Evolutionary conservation across 495 filamentous ascomycete species (phyloP), one percentile per base, ranked within the genome.

Genomic region (Chaetomium fimeti): DNA sequence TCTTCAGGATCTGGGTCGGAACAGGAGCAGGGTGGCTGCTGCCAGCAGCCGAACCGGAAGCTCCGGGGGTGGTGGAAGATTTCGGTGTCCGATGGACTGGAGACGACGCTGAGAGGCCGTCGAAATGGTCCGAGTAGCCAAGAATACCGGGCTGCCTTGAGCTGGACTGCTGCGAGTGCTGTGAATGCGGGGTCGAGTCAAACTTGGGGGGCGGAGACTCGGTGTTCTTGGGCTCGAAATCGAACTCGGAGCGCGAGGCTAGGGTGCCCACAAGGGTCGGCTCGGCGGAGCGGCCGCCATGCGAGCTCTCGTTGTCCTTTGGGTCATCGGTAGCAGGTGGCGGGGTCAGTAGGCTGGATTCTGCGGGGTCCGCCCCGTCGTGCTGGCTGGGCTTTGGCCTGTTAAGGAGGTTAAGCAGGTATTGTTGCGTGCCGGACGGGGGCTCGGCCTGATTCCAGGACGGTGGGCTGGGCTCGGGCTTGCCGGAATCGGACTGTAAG

Each of bases 321-420:
- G 20, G 8, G 20, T 73, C 68, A 25, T 75, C 75, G 38, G 75
- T 70, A 12, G 71, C 68, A 2, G 76, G 75, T 45, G 76, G 76
- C 27, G 78, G 76, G 16, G 72, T 78, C 42, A 78, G 62, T 2
- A 80, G 62, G 75, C 72, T 54, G 66, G 80, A 65, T 49, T 77
- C 68, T 48, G 77, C 71, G 68, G 68, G 60, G 72, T 82, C 71
- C 76, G 76, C 61, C 65, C 71, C 66, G 47, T 83, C 78, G 59
- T 75, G 76, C 69, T 85, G 79, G 45, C 78, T 72, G 51, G 79
- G 80, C 77, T 86, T 85, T 52, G 79, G 83, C 47, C 78, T 77
- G 60, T 82, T 79, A 24, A 85, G 71, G 18, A 85, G 69, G 58
- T 81, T 78, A 45, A 85, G 76, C 25, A 85, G 76, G 52, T 82